Evolutionary conservation across 805 yeast genomes (phyloP).

Genomic region (Candida insectorum): DNA sequence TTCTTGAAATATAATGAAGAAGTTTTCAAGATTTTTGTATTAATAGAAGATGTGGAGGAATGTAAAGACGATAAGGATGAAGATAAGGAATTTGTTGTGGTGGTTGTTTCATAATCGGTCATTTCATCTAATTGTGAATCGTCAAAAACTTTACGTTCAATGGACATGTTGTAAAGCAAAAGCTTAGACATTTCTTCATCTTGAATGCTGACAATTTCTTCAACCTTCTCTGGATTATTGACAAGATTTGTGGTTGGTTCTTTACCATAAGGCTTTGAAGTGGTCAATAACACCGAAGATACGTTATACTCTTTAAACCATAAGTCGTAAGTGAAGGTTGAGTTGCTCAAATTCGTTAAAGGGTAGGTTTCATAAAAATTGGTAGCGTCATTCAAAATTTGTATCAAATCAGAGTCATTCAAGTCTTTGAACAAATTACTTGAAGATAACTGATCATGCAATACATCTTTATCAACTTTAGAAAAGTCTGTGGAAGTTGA

Average conservation of each 20-base stretch:
- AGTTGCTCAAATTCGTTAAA: slow-evolving; percentile 16
- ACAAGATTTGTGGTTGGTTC: slow-evolving; percentile 7
- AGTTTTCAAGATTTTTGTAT: slow-evolving; percentile 22
- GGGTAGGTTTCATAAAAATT: slow-evolving; percentile 22
- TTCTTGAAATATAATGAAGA: slow-evolving; percentile 30
- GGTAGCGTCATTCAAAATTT: slow-evolving; percentile 25
- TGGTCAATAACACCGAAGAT: slow-evolving; percentile 31
- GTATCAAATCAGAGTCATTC: slow-evolving; percentile 23
- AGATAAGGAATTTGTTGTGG: slow-evolving; percentile 16
- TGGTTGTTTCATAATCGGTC: slow-evolving; percentile 10
- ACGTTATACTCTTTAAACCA: slow-evolving; percentile 36
- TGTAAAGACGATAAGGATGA: slow-evolving; percentile 31
- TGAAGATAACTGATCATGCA: slow-evolving; percentile 36
- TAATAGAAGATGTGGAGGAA: slow-evolving; percentile 26
- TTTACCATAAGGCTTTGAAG: slow-evolving; percentile 18
- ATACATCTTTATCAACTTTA: slow-evolving; percentile 28
- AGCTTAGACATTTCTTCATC: slow-evolving; percentile 31
- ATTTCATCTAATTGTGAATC: slow-evolving; percentile 23
- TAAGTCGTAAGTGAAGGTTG: slow-evolving; percentile 20
- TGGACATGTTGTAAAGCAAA: slow-evolving; percentile 20
- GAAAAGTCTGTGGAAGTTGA: slow-evolving; percentile 6
- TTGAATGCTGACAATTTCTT: slow-evolving; percentile 21
- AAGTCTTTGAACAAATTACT: slow-evolving; percentile 23
- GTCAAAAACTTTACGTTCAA: slow-evolving; percentile 19
- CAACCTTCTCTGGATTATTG: slow-evolving; percentile 8